These are phyloP conservation scores for Ophiosphaerella narmari DNA, from an alignment of 2,329 filamentous ascomycete species.

Conservation along the genomic window DNA sequence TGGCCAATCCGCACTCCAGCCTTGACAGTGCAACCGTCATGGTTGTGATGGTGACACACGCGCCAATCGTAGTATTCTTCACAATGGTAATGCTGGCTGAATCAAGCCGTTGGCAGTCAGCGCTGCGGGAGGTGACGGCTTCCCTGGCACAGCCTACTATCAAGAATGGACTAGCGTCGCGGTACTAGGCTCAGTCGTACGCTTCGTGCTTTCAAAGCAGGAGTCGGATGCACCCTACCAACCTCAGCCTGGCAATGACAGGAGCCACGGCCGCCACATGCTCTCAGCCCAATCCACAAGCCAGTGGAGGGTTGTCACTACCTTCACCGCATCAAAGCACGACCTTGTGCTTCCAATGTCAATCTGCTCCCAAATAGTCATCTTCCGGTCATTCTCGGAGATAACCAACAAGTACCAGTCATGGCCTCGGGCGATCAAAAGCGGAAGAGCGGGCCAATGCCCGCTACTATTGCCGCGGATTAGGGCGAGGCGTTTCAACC, in stretches of 20 bases:
- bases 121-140: too few relatives aligned
- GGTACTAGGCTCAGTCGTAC: too few relatives aligned
- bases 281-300: constrained; percentile 30
- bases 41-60: constrained; percentile 87
- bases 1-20: constrained; percentile 60
- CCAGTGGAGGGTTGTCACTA: constrained; percentile 29
- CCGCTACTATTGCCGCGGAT: constrained; percentile 1
- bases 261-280: constrained; percentile 32
- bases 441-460: constrained; percentile 22
- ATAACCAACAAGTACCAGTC: constrained; percentile 33
- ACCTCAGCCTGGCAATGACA: constrained; percentile 8
- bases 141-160: too few relatives aligned
- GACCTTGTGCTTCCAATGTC: constrained; percentile 27
- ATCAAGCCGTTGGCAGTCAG: too few relatives aligned
- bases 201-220: too few relatives aligned
- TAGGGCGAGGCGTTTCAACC: constrained; percentile 24
- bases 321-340: constrained; percentile 29
- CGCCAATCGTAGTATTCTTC: constrained; percentile 70
- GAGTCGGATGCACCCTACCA: too few relatives aligned
- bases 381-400: constrained; percentile 19
- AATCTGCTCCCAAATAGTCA: constrained; percentile 25
- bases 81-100: constrained; percentile 71
- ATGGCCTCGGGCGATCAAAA: constrained; percentile 31
- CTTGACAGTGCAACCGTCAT: constrained; percentile 65
- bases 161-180: too few relatives aligned